phyloP scores from a whole-genome alignment of 306 rosid species.

The Ormosia semicastrata region DNA sequence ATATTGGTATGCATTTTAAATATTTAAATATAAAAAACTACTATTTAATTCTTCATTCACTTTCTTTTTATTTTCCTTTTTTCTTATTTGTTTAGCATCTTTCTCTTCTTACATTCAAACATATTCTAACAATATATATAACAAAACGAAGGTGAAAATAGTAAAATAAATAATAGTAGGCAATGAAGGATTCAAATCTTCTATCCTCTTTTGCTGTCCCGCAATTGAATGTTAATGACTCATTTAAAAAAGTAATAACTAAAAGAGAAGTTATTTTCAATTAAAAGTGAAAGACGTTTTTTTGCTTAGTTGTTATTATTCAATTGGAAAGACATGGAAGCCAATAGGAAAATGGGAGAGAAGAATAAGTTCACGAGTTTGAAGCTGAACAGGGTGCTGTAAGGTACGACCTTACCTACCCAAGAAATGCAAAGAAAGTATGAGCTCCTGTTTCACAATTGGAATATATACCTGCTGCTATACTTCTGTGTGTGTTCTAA shows the following conservation, averaged over 20 bases:
- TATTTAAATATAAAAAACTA: background rate
- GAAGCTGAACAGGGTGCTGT: background rate
- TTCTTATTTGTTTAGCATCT: background rate
- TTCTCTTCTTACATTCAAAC: background rate
- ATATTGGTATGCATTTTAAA: background rate
- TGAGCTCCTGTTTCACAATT: background rate
- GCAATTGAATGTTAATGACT: too few relatives aligned
- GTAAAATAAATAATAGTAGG: background rate
- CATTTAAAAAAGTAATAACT: too few relatives aligned
- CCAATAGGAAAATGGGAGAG: too few relatives aligned
- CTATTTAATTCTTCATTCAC: background rate
- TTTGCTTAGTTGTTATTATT: too few relatives aligned
- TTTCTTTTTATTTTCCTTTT: background rate
- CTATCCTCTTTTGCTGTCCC: too few relatives aligned
- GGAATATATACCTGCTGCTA: background rate
- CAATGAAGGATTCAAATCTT: too few relatives aligned
- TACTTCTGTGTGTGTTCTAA: background rate
- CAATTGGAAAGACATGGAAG: too few relatives aligned
- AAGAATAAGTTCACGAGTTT: too few relatives aligned
- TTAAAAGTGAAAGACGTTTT: too few relatives aligned
- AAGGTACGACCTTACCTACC: constrained; percentile 19
- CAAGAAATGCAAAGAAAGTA: background rate
- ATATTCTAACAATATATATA: background rate
- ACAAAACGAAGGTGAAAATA: background rate
- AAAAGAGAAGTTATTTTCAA: too few relatives aligned